These are phyloP conservation scores for Fraxinus albicans DNA, from an alignment of 305 asterid species.

Conservation along the genomic window DNA sequence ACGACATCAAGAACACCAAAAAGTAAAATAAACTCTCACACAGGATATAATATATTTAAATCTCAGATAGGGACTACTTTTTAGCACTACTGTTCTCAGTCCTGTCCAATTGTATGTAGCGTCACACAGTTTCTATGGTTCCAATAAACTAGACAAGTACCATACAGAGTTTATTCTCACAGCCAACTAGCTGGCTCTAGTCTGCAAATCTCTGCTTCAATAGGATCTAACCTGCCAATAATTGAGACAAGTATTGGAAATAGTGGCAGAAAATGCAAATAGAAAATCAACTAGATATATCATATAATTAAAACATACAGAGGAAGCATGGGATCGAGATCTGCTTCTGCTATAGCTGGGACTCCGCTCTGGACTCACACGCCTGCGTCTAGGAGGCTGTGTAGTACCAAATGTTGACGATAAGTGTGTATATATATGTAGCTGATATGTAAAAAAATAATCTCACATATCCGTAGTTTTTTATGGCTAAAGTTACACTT, in stretches of 20 bases:
- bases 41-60: not conserved
- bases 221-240: slow-evolving; percentile 40
- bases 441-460: not conserved
- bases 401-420: not conserved
- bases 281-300: not conserved
- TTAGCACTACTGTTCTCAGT: not conserved
- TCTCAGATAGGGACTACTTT: not conserved
- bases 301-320: slow-evolving; percentile 15
- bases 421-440: not conserved
- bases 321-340: slow-evolving; percentile 35
- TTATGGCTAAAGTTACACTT: slow-evolving; percentile 25
- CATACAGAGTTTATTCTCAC: not conserved
- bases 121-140: not conserved
- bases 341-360: slow-evolving; percentile 31
- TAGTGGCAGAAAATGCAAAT: not conserved
- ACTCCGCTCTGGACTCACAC: slow-evolving; percentile 26
- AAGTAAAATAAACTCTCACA: not conserved
- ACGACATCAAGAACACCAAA: not conserved
- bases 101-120: not conserved
- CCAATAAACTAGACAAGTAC: not conserved
- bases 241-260: not conserved
- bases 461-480: not conserved
- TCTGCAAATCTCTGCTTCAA: slow-evolving; percentile 24
- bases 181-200: not conserved
- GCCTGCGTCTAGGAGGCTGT: slow-evolving; percentile 30